phyloP scores from a whole-genome alignment of 768 basidiomycete genomes.

The Termitomyces sp. region DNA sequence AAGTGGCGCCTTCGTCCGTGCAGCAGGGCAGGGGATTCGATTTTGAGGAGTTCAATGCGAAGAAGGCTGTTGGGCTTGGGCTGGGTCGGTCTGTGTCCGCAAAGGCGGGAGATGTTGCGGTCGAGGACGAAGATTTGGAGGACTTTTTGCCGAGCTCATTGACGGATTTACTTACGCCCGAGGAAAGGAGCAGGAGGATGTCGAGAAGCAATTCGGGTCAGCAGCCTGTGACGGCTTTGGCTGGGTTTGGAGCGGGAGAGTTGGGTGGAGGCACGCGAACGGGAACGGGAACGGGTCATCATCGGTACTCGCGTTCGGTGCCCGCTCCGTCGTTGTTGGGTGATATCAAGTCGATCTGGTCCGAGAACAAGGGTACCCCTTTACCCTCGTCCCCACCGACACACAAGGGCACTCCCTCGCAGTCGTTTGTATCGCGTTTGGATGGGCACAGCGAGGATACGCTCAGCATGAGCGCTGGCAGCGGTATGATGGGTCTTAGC shows the following conservation, averaged over 20 bases:
- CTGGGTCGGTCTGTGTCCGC: slow-evolving; percentile 6
- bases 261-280: neutral
- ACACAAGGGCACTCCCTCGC: slow-evolving; percentile 46
- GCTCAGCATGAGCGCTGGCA: slow-evolving; percentile 30
- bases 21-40: slow-evolving; percentile 27
- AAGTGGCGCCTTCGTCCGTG: slow-evolving; percentile 3
- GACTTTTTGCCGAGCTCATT: slow-evolving; percentile 88
- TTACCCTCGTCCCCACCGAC: slow-evolving; percentile 28
- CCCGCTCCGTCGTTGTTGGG: slow-evolving; percentile 74
- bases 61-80: slow-evolving; percentile 13
- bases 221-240: slow-evolving; percentile 17
- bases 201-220: slow-evolving; percentile 64
- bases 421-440: slow-evolving; percentile 46
- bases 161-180: slow-evolving; percentile 85
- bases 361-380: slow-evolving; percentile 38
- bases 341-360: slow-evolving; percentile 81
- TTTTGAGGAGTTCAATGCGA: slow-evolving; percentile 32
- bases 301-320: slow-evolving; percentile 81
- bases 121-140: slow-evolving; percentile 76
- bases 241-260: slow-evolving; percentile 14
- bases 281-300: slow-evolving; percentile 21
- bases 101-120: slow-evolving; percentile 31
- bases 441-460: slow-evolving; percentile 27
- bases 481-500: slow-evolving; percentile 37
- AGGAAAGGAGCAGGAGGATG: slow-evolving; percentile 80